Conservation (phyloP, 1,284 basidiomycete genomes). For the Ustilago hordei region DNA sequence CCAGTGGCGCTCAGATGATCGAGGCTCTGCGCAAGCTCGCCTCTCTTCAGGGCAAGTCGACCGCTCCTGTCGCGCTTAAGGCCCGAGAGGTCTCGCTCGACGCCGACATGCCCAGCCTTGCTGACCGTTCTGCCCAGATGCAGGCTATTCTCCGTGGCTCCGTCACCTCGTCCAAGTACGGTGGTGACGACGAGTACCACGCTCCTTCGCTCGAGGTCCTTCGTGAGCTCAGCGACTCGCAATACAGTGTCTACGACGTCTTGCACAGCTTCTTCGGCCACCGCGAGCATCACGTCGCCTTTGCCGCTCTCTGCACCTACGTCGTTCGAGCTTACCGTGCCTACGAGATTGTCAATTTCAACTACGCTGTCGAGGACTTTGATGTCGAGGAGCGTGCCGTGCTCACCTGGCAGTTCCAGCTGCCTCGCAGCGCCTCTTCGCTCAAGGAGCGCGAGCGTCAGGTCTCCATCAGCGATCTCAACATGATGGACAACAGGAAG, state of each 20-base stretch:
- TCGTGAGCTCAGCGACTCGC: slow-evolving; percentile 92
- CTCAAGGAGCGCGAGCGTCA: slow-evolving; percentile 66
- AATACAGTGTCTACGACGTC: slow-evolving; percentile 97
- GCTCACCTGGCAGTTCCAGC: slow-evolving; percentile 71
- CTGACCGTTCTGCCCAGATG: slow-evolving; percentile 93
- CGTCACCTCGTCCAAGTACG: slow-evolving; percentile 81
- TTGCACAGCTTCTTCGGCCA: slow-evolving; percentile 90
- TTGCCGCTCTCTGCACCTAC: slow-evolving; percentile 96
- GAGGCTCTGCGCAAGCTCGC: slow-evolving; percentile 74
- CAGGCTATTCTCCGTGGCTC: slow-evolving; percentile 90
- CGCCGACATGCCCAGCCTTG: slow-evolving; percentile 95
- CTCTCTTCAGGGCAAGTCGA: slow-evolving; percentile 75
- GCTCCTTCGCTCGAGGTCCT: slow-evolving; percentile 85
- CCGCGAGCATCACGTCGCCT: slow-evolving; percentile 78
- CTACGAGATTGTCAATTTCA: slow-evolving; percentile 89
- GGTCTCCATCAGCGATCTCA: slow-evolving; percentile 65
- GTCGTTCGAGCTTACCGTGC: slow-evolving; percentile 95
- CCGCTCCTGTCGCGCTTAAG: slow-evolving; percentile 78
- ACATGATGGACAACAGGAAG: slow-evolving; percentile 53
- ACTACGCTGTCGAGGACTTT: slow-evolving; percentile 82
- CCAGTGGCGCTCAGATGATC: slow-evolving; percentile 57
- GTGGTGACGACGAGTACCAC: slow-evolving; percentile 78
- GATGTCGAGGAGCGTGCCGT: slow-evolving; percentile 73
- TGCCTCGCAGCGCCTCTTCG: slow-evolving; percentile 71
- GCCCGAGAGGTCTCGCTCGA: slow-evolving; percentile 96